These are phyloP conservation scores for Colletotrichum horii DNA, from an alignment of 2,329 filamentous ascomycete species.

Conservation along the genomic window DNA sequence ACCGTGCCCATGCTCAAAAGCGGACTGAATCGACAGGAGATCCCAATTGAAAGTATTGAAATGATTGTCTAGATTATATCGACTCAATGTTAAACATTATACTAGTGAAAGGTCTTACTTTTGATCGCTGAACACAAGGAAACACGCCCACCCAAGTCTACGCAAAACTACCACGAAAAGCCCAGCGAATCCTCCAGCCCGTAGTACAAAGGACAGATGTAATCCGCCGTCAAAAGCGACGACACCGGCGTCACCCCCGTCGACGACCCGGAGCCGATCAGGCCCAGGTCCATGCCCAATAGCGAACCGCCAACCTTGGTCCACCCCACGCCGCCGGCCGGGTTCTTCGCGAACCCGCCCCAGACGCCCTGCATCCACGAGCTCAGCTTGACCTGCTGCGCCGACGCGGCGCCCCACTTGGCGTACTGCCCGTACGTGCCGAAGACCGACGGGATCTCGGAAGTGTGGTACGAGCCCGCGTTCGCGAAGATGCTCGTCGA, in stretches of 20 bases:
- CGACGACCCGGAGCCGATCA: not conserved
- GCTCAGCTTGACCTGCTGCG: constrained; percentile 4
- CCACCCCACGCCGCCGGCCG: not conserved
- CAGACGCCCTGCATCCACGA: constrained; percentile 12
- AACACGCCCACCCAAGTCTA: not conserved
- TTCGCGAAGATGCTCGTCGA: constrained; percentile 14
- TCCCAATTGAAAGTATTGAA: not conserved
- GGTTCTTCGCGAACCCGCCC: constrained; percentile 10
- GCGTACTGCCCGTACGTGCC: constrained; percentile 7
- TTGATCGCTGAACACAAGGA: not conserved
- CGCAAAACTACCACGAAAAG: not conserved
- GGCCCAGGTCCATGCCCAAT: not conserved
- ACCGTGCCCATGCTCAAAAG: not conserved
- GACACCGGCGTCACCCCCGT: not conserved
- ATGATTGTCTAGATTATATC: not conserved
- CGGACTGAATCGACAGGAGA: not conserved
- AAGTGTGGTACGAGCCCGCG: constrained; percentile 15
- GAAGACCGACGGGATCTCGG: constrained; percentile 18
- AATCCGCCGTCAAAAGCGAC: not conserved
- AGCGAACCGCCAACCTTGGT: not conserved
- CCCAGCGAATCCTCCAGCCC: not conserved
- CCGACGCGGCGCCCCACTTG: not conserved
- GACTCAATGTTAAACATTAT: not conserved
- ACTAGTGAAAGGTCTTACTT: not conserved
- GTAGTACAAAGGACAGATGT: not conserved